Evolutionary conservation across 192 early-diverging fungal species (phyloP).

Genomic region (Chytriomyces confervae): DNA sequence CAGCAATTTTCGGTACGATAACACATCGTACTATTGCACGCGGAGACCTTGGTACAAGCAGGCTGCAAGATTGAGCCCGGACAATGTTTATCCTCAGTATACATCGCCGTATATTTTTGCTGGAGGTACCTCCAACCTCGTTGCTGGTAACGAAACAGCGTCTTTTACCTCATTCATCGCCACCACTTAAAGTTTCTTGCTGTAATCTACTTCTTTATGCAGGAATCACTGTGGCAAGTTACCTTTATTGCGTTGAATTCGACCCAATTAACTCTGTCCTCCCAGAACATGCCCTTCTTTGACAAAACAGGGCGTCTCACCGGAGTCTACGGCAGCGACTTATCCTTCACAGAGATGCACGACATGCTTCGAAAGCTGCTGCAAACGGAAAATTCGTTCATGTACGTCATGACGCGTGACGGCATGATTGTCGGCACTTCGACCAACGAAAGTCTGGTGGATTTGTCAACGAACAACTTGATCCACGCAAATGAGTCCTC

Average conservation of each 20-base stretch:
- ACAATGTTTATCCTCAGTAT: background rate
- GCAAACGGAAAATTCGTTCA: background rate
- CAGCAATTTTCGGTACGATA: background rate
- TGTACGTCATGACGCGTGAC: constrained; percentile 14
- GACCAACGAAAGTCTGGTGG: constrained; percentile 1
- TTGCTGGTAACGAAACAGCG: background rate
- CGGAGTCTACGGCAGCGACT: background rate
- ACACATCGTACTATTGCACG: background rate
- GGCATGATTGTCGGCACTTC: constrained; percentile 10
- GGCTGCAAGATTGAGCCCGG: background rate
- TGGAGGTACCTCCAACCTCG: background rate
- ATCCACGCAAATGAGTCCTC: background rate
- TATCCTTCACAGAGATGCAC: constrained; percentile 2
- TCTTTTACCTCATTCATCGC: too few relatives aligned
- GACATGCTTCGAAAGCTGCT: background rate
- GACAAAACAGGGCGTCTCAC: background rate
- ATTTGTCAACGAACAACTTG: background rate
- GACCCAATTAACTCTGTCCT: background rate
- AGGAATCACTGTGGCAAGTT: constrained; percentile 6
- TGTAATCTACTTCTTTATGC: background rate
- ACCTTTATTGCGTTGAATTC: background rate
- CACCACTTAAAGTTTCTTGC: background rate
- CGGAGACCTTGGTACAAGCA: background rate
- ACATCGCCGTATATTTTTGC: constrained; percentile 3
- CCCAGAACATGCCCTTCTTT: background rate